Base-by-base conservation (phyloP, 129 eudicot species). In the Pseudognaphalium luteoalbum region DNA sequence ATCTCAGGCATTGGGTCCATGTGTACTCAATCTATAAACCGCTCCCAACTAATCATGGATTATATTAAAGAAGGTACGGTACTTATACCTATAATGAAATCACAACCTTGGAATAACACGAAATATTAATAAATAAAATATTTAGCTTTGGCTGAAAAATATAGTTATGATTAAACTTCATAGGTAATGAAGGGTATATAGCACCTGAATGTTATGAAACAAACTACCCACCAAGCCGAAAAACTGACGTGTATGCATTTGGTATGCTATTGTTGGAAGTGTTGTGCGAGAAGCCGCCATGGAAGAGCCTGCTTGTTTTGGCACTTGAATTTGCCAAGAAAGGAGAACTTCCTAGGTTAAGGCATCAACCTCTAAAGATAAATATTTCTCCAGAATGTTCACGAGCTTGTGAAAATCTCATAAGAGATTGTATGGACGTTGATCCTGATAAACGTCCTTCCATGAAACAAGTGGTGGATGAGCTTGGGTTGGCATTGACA, bases 401-500 rank as follows among this genome's bases (percentile, higher is more conserved):
- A 29, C 64, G 41, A 16, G 65, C 44, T 0, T 71, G 35, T 51
- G 60, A 50, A 28, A 19, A 17, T 14, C 21, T 54, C 2, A 59
- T 37, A 2, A 37, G 37, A 61, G 60, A 51, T 19, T 71, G 76
- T 61, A 0, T 71, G 50, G 25, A 52, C 3, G 2, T 14, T 2
- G 65, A 71, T 17, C 42, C 64, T 0, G 2, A 71, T 20, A n/a
- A 50, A 71, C 76, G 76, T 29, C 76, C 50, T 4, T 25, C 28
- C 0, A 52, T 71, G 29, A 34, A 71, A 1, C 41, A 71, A 29
- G 76, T 52, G 6, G 76, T 71, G 25, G 25, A 8, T 3, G 30
- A n/a, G 76, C 76, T 71, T 17, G 16, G 29, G 2, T 22, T n/a
- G 28, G 76, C 76, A 1, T 17, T 51, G 28, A 32, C 21, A 16